Evolutionary conservation across 1,284 basidiomycete genomes (phyloP).

Genomic region (Hymenochaete sp.): DNA sequence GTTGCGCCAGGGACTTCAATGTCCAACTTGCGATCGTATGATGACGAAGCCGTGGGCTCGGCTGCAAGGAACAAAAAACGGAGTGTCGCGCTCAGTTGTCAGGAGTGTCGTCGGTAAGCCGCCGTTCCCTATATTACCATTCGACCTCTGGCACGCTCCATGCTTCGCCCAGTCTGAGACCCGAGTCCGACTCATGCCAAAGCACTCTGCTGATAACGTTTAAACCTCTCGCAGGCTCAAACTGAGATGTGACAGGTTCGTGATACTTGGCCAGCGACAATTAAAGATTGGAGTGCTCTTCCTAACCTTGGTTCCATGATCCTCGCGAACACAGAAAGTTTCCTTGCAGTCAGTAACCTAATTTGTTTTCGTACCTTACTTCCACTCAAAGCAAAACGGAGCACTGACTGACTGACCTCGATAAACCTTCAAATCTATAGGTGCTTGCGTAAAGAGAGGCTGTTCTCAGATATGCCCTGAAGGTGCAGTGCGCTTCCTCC

Average conservation of each 20-base stretch:
- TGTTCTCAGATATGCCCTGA: conserved; percentile 18
- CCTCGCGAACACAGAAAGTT: conserved; percentile 14
- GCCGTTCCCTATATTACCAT: neutral
- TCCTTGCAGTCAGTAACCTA: conserved; percentile 19
- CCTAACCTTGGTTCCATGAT: conserved; percentile 6
- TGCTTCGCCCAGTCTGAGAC: conserved; percentile 12
- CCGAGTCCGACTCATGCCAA: conserved; percentile 34
- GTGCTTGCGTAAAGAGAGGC: conserved; percentile 18
- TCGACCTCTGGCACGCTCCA: conserved; percentile 8
- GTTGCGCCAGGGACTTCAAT: too few species aligned
- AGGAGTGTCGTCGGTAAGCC: conserved; percentile 50
- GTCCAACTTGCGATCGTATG: conserved; percentile 20
- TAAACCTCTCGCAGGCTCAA: conserved; percentile 12
- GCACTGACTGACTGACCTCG: neutral
- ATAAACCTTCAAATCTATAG: conserved; percentile 4
- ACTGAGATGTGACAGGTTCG: conserved; percentile 18
- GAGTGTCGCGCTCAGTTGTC: conserved; percentile 47
- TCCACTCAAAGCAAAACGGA: conserved; percentile 2
- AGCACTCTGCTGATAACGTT: neutral
- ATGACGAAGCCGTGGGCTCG: conserved; percentile 26
- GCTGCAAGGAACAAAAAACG: conserved; percentile 39
- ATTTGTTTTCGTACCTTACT: neutral
- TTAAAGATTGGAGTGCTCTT: neutral
- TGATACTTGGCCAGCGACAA: neutral
- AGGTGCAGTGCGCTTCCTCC: conserved; percentile 29